Evolutionary conservation across 805 yeast genomes (phyloP).

Genomic region (Starmera amethionina): DNA sequence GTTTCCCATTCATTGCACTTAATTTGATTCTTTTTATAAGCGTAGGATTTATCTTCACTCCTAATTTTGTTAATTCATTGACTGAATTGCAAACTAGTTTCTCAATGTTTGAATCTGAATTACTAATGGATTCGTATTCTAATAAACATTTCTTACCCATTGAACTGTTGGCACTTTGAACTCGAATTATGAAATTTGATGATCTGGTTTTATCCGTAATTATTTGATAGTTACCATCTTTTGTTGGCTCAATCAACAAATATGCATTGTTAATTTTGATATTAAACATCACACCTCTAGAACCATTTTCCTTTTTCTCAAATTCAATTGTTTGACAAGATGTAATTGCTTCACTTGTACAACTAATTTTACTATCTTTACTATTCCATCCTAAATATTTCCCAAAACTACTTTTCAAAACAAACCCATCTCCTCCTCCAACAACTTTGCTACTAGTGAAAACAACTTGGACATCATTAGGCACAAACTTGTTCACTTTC

Average conservation of each 20-base stretch:
- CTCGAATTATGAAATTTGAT: conserved; percentile 8
- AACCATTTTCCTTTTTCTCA: conserved; percentile 5
- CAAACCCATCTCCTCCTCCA: conserved; percentile 4
- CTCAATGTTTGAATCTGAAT: background rate
- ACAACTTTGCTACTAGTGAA: conserved; percentile 12
- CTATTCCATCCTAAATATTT: conserved; percentile 17
- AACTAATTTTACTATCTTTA: conserved; percentile 11
- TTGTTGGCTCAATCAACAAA: conserved; percentile 1
- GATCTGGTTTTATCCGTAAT: background rate
- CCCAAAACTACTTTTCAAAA: conserved; percentile 20
- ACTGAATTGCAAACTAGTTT: conserved; percentile 16
- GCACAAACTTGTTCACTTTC: conserved; percentile 16
- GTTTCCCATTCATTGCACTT: conserved; percentile 18
- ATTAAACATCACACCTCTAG: conserved; percentile 14
- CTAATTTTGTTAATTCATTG: conserved; percentile 11
- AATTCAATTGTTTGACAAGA: conserved; percentile 18
- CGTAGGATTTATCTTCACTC: conserved; percentile 12
- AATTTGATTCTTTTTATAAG: conserved; percentile 6
- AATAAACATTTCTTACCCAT: background rate
- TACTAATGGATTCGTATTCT: too few species aligned
- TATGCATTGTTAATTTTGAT: conserved; percentile 8
- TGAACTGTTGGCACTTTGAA: conserved; percentile 10
- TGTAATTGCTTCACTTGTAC: conserved; percentile 24
- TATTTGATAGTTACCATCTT: conserved; percentile 1
- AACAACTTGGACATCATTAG: conserved; percentile 23